A percentile compares a stretch with the other conserved stretches of the same genome.
Conservation (phyloP, 768 basidiomycete genomes). For the Russula lepida region DNA sequence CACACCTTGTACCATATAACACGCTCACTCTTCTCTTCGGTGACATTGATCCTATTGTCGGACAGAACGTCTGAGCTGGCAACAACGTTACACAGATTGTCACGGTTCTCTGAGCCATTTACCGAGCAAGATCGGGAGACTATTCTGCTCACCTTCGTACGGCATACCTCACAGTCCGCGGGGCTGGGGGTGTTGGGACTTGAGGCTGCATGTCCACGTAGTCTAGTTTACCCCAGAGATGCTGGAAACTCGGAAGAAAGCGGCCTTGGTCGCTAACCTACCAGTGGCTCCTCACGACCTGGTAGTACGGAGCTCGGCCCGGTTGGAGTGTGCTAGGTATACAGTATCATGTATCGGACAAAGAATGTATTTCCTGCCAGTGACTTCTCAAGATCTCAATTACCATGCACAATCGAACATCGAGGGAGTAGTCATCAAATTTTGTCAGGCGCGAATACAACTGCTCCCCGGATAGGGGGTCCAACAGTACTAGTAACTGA, state of each 20-base stretch:
- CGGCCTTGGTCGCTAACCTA: too few relatives aligned
- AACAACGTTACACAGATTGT: neutral
- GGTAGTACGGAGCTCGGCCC: too few relatives aligned
- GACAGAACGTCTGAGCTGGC: constrained; percentile 64
- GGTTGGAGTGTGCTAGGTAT: too few relatives aligned
- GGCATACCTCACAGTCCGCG: constrained; percentile 2
- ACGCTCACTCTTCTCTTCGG: constrained; percentile 45
- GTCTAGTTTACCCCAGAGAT: neutral
- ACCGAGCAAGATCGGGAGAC: neutral
- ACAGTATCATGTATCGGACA: too few relatives aligned
- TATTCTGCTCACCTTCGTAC: constrained; percentile 7
- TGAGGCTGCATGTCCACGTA: neutral
- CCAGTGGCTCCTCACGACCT: too few relatives aligned
- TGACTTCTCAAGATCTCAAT: too few relatives aligned
- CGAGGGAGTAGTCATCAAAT: too few relatives aligned
- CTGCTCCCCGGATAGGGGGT: too few relatives aligned
- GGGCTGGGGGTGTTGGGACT: neutral
- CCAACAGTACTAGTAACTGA: too few relatives aligned
- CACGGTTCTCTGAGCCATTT: neutral
- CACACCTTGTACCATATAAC: constrained; percentile 71
- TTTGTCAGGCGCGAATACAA: too few relatives aligned
- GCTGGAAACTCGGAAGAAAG: neutral
- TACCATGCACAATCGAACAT: too few relatives aligned
- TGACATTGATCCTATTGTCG: constrained; percentile 59
- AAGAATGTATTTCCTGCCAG: too few relatives aligned